Conservation (phyloP, 768 basidiomycete genomes). For the Pulveroboletus ravenelii region DNA sequence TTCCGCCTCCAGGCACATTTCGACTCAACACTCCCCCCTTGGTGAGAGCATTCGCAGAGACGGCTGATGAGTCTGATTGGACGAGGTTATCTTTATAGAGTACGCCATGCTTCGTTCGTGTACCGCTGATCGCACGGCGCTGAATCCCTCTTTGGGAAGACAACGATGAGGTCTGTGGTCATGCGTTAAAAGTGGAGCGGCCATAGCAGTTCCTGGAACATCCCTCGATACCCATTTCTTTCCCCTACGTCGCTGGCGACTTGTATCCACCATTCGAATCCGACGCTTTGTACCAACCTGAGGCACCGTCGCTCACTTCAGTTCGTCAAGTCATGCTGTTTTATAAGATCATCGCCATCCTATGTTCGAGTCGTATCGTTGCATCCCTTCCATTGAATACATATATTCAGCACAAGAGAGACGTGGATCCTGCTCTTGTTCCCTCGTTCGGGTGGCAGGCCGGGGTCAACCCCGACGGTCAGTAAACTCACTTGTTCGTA, state of each 20-base stretch:
- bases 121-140: neutral
- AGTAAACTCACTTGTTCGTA: conserved; percentile 18
- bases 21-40: neutral
- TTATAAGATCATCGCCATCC: conserved; percentile 1
- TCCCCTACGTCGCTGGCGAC: conserved; percentile 19
- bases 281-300: neutral
- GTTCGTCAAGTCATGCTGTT: conserved; percentile 12
- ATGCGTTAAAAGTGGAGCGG: neutral
- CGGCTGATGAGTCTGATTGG: neutral
- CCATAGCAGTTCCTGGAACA: neutral
- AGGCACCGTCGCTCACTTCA: neutral
- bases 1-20: neutral
- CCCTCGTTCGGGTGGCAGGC: conserved; percentile 56
- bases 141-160: conserved; percentile 13
- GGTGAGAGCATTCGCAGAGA: neutral
- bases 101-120: neutral
- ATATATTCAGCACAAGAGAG: conserved; percentile 30
- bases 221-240: conserved; percentile 3
- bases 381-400: conserved; percentile 16
- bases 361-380: conserved; percentile 7
- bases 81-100: neutral
- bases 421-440: conserved; percentile 50
- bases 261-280: neutral
- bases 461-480: conserved; percentile 58
- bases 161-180: conserved; percentile 3